Base-by-base conservation (phyloP, 75 land plant species). In the Pinus taeda region DNA sequence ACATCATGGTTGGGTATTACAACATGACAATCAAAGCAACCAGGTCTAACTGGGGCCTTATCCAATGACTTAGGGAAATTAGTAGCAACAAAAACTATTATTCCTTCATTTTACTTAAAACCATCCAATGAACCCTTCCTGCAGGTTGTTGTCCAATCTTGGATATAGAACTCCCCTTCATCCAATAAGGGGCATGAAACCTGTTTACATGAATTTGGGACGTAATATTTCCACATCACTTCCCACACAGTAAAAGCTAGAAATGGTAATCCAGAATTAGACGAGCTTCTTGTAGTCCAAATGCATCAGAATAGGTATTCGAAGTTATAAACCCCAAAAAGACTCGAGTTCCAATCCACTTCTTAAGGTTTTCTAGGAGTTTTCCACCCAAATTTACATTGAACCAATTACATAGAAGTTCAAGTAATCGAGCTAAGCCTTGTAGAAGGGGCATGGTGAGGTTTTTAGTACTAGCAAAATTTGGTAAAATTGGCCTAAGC, bases 1-100 rank as follows among this genome's bases (percentile, higher is more conserved):
- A 97, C 98, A 88, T 97, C 99, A 26, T 98, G 99, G 82, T 95
- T 97, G 42, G 99, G 99, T 55, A 97, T 98, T 62, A 97, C 99
- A 81, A 95, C 91, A 83, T 93, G 95, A 29, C 98, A 91, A 84
- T 97, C 99, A 79, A 97, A 97, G 8, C 95, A 88, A 6, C 99
- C 99, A 78, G 99, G 99, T 61, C 99, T 86, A 18, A 95, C 91
- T 30, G 95, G 81, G 60, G 99, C 99, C 79, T 93, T 95, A 76
- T 97, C 99, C 80, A 97, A 71, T 18, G 98, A 95, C 71, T 95
- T 91, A 33, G 95, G 99, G 59, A 97, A 97, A 80, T 97, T 97
- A 73, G 99, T 97, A 61, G 99, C 99, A 79, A 96, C 99, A 80
- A 97, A 90, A 67, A 97, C 99, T 81, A 97, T 95, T 4, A 97